Percentiles rank a stretch among this genome's conserved stretches.
These are phyloP conservation scores for Thermothielavioides terrestris DNA, from an alignment of 495 filamentous ascomycete species.

Conservation along the genomic window DNA sequence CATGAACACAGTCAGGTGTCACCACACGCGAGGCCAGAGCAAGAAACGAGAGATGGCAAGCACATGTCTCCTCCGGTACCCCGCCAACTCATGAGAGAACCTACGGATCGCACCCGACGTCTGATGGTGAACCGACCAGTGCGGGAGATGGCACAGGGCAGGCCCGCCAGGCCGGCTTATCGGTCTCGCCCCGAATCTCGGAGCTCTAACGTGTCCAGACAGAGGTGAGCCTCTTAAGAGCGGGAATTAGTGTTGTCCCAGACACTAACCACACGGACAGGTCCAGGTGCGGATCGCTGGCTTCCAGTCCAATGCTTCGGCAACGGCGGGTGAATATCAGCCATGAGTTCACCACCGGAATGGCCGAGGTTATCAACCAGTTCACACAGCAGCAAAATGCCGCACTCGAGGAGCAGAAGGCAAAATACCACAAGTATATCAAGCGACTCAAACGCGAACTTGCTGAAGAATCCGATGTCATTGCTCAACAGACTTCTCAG, in stretches of 20 bases:
- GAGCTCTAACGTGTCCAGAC: conserved; percentile 14
- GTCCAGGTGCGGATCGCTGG: conserved; percentile 2
- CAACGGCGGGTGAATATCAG: conserved; percentile 8
- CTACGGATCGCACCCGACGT: neutral
- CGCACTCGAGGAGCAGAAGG: conserved; percentile 12
- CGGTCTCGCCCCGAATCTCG: conserved; percentile 5
- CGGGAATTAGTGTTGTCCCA: neutral
- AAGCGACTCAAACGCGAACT: conserved; percentile 12
- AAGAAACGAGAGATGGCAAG: neutral
- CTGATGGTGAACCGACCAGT: neutral
- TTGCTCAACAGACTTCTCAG: neutral
- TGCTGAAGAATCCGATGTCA: neutral
- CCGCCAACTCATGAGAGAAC: neutral
- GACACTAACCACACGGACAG: neutral
- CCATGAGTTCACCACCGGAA: conserved; percentile 16
- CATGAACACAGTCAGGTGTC: neutral
- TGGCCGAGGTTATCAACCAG: conserved; percentile 21
- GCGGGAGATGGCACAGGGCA: neutral
- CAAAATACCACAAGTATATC: conserved; percentile 17
- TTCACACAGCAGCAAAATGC: conserved; percentile 15
- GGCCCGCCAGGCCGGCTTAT: neutral
- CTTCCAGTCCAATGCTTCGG: conserved; percentile 9
- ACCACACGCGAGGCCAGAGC: neutral
- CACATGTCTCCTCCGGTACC: neutral
- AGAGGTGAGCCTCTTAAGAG: neutral